Percentiles rank a stretch among this genome's conserved stretches.
Conservation (phyloP, 805 yeast species). For the Jamesozyma spencerorum region DNA sequence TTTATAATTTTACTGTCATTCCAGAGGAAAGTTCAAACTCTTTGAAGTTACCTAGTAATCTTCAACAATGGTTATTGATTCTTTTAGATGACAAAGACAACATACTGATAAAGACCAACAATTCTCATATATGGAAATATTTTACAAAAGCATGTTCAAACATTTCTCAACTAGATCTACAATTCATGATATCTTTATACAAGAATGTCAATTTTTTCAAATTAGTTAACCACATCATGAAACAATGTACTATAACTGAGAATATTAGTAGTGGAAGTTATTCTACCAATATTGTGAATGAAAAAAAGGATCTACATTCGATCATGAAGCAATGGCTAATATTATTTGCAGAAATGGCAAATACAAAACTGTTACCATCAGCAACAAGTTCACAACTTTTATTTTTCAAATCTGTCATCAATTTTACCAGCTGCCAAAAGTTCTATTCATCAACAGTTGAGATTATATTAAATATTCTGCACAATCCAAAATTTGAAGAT, state of each 20-base stretch:
- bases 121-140: slow-evolving; percentile 24
- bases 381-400: neutral
- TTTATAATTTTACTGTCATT: too few relatives aligned
- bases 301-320: neutral
- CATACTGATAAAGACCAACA: slow-evolving; percentile 7
- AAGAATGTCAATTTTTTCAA: slow-evolving; percentile 9
- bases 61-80: slow-evolving; percentile 14
- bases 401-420: neutral
- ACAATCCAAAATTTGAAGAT: neutral
- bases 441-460: slow-evolving; percentile 3
- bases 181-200: slow-evolving; percentile 10
- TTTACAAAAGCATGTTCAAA: slow-evolving; percentile 23
- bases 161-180: slow-evolving; percentile 14
- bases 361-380: neutral
- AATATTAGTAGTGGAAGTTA: neutral
- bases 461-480: slow-evolving; percentile 1
- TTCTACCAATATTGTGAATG: neutral
- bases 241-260: slow-evolving; percentile 2
- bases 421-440: neutral
- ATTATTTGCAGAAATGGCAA: slow-evolving; percentile 2
- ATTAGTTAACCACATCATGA: slow-evolving; percentile 7
- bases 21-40: too few relatives aligned
- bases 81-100: slow-evolving; percentile 9
- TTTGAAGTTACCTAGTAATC: slow-evolving; percentile 4
- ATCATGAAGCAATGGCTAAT: slow-evolving; percentile 1